Base-by-base conservation (phyloP, 2,329 filamentous ascomycete species). In the Sclerotinia trifoliorum region DNA sequence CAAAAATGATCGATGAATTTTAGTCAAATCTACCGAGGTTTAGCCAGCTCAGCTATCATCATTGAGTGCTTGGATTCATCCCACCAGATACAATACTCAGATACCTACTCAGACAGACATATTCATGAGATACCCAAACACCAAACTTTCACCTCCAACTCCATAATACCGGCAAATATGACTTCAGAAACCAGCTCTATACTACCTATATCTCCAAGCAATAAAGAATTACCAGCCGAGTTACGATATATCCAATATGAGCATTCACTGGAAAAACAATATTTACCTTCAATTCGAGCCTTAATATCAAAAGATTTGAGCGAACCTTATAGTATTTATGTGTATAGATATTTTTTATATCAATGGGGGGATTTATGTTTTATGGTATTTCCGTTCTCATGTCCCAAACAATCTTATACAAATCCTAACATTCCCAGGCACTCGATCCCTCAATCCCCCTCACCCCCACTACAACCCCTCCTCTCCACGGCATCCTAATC, bases 341-440 rank as follows among this genome's bases (percentile, higher is more conserved):
- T 99, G 69, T 99, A 98, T 80, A 89, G 95, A 44, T 99, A 99
- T 79, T 99, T 99, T 76, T 83, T 99, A 24, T 97, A 96, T 78
- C 93, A 98, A 85, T 99, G 95, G 95, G 91, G 92, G 6, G 90
- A 98, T 77, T 82, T 99, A n/a, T 99, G 95, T 80, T 98, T 93
- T 80, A 92, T 98, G 88, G 93, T 94, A 81, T 46, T 48, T 13
- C 21, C 39, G 32, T 44, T 56, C 35, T 55, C 24, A 24, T 51
- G 17, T 8, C 19, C 35, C 35, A 35, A 52, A 21, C 15, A 7
- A 24, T 24, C 39, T 42, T 15, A 42, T 1, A 15, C 39, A 42
- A 15, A 42, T 42, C 39, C 26, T 61, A 24, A 65, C 39, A 35
- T 42, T 17, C 13, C 48, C 70, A 90, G 87, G 86, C 86, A 8